Conservation (phyloP, 768 basidiomycete species). For the Nidularia sp. region DNA sequence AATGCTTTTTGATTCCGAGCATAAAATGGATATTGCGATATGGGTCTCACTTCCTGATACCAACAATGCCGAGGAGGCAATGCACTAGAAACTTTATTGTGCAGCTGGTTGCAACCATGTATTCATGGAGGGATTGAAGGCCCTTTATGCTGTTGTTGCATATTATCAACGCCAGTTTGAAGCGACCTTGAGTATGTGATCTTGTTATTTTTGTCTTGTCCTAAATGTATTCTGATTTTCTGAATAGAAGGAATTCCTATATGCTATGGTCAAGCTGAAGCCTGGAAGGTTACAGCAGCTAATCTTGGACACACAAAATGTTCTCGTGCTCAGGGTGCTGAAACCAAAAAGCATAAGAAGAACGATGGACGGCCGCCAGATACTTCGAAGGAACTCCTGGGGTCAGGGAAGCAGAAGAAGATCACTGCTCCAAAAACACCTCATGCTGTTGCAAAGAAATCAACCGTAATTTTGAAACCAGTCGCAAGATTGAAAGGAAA, state of each 20-base stretch:
- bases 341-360: constrained; percentile 7
- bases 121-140: constrained; percentile 16
- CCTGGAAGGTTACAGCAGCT: too few relatives aligned
- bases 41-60: constrained; percentile 4
- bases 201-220: too few relatives aligned
- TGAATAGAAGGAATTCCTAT: constrained; percentile 13
- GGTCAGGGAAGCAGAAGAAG: not conserved
- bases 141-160: constrained; percentile 8
- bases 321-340: constrained; percentile 4
- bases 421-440: too few relatives aligned
- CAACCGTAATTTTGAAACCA: too few relatives aligned
- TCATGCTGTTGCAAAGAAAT: too few relatives aligned
- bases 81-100: constrained; percentile 6
- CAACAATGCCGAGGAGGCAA: constrained; percentile 5
- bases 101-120: constrained; percentile 1
- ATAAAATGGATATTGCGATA: constrained; percentile 7
- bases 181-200: too few relatives aligned
- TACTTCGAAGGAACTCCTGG: not conserved
- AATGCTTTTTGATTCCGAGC: constrained; percentile 18
- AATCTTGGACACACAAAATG: too few relatives aligned
- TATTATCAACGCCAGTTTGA: constrained; percentile 12
- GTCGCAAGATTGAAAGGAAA: too few relatives aligned
- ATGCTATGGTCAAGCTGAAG: too few relatives aligned
- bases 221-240: too few relatives aligned
- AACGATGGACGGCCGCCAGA: constrained; percentile 18